Conservation (phyloP, 2,329 filamentous ascomycete species). For the Paecilomyces niveus region DNA sequence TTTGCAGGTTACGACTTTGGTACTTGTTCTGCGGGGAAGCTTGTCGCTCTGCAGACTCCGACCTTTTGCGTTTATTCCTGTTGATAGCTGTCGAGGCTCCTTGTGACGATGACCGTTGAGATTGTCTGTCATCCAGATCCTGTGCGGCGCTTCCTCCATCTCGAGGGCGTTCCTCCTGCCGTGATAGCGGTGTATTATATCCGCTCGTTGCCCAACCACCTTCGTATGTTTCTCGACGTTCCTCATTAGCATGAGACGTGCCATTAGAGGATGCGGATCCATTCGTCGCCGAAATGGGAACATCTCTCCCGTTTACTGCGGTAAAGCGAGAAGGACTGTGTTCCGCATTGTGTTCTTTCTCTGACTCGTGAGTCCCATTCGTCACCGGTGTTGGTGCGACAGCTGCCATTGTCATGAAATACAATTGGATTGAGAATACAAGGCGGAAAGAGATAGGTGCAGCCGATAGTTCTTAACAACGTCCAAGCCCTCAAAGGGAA, state of each 20-base stretch:
- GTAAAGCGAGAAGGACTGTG: slow-evolving; percentile 40
- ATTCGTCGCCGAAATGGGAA: slow-evolving; percentile 8
- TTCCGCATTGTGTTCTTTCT: slow-evolving; percentile 29
- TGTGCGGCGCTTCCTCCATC: slow-evolving; percentile 38
- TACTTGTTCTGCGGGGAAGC: slow-evolving; percentile 27
- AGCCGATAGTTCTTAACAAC: background rate
- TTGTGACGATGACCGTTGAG: slow-evolving; percentile 19
- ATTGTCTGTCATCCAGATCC: slow-evolving; percentile 16
- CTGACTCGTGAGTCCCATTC: slow-evolving; percentile 25
- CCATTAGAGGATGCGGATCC: slow-evolving; percentile 8
- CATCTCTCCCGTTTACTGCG: slow-evolving; percentile 38
- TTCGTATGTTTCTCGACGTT: slow-evolving; percentile 13
- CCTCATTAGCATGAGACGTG: slow-evolving; percentile 12
- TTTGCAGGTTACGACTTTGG: slow-evolving; percentile 26
- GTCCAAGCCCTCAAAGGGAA: background rate
- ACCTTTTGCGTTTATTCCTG: slow-evolving; percentile 62
- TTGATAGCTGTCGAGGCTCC: slow-evolving; percentile 10
- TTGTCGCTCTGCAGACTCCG: slow-evolving; percentile 50
- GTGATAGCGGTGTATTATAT: slow-evolving; percentile 14
- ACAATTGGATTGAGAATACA: background rate
- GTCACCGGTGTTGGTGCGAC: slow-evolving; percentile 26
- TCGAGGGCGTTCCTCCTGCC: slow-evolving; percentile 40
- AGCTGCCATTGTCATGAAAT: slow-evolving; percentile 24
- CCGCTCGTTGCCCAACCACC: slow-evolving; percentile 10
- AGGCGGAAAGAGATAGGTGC: background rate